These are phyloP conservation scores for Lactifluus subvellereus DNA, from an alignment of 768 basidiomycete species.

Conservation along the genomic window DNA sequence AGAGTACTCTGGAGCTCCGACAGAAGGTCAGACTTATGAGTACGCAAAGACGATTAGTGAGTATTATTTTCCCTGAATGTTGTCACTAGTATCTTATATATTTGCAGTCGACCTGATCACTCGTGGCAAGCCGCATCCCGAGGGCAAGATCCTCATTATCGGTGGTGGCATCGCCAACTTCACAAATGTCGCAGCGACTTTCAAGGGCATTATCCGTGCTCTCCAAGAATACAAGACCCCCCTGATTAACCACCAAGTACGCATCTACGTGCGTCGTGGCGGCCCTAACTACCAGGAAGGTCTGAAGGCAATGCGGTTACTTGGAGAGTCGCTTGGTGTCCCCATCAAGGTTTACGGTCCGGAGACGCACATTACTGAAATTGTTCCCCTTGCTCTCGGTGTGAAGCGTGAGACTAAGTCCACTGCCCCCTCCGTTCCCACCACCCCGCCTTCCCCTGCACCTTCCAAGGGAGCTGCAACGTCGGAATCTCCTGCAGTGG, in stretches of 20 bases:
- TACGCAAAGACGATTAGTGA: constrained; percentile 96
- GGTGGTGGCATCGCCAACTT: constrained; percentile 99
- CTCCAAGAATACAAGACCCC: constrained; percentile 88
- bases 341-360: constrained; percentile 97
- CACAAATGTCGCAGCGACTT: constrained; percentile 97
- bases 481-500: constrained; percentile 42
- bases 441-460: constrained; percentile 44
- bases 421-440: constrained; percentile 35
- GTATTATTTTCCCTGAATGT: constrained; percentile 28
- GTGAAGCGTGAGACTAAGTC: constrained; percentile 51
- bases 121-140: constrained; percentile 70
- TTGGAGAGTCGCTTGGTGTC: constrained; percentile 95
- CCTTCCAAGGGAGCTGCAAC: constrained; percentile 34
- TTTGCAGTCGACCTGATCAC: constrained; percentile 83
- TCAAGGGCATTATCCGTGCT: constrained; percentile 99
- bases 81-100: constrained; percentile 10
- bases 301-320: constrained; percentile 96
- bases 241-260: constrained; percentile 78
- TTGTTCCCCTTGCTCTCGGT: constrained; percentile 96
- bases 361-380: constrained; percentile 97
- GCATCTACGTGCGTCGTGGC: constrained; percentile 96
- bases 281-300: constrained; percentile 99
- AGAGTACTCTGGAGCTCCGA: constrained; percentile 98
- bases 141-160: constrained; percentile 99
- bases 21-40: constrained; percentile 97